Conservation (phyloP, 106 monocot species). For the Cymbidium sinense region DNA sequence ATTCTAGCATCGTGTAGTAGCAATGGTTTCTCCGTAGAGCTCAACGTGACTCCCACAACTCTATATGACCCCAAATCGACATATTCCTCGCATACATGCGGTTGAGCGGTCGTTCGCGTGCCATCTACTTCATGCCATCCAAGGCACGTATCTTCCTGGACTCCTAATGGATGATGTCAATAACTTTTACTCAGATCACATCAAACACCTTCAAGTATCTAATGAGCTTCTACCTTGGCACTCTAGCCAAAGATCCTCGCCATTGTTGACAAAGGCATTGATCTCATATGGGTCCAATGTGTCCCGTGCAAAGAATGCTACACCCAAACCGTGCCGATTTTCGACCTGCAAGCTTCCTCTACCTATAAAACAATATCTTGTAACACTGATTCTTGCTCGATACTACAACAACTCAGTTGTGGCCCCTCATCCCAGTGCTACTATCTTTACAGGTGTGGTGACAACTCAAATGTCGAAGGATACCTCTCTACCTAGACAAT, state of each 20-base stretch:
- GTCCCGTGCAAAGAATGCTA: no score
- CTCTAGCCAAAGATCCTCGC: neutral
- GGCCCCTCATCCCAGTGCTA: neutral
- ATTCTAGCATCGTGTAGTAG: no score
- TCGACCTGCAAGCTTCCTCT: no score
- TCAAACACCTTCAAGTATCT: no score
- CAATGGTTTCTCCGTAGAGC: constrained; percentile 3
- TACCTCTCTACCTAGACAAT: no score
- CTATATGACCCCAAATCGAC: neutral
- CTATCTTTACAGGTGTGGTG: neutral
- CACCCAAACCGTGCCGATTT: no score
- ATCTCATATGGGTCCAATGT: no score
- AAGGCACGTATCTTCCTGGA: neutral
- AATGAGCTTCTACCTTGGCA: no score
- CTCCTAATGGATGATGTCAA: neutral
- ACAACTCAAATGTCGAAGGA: neutral
- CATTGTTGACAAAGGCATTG: constrained; percentile 29
- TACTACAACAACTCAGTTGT: neutral
- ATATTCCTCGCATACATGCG: constrained; percentile 1
- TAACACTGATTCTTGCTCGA: neutral
- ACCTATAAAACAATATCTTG: neutral
- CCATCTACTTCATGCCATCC: neutral
- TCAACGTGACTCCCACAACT: constrained; percentile 6
- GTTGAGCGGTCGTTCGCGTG: neutral
- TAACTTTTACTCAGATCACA: neutral